Evolutionary conservation across 2,329 filamentous ascomycete species (phyloP), one percentile per base, ranked within the genome.

Genomic region (Aspergillus sp.): DNA sequence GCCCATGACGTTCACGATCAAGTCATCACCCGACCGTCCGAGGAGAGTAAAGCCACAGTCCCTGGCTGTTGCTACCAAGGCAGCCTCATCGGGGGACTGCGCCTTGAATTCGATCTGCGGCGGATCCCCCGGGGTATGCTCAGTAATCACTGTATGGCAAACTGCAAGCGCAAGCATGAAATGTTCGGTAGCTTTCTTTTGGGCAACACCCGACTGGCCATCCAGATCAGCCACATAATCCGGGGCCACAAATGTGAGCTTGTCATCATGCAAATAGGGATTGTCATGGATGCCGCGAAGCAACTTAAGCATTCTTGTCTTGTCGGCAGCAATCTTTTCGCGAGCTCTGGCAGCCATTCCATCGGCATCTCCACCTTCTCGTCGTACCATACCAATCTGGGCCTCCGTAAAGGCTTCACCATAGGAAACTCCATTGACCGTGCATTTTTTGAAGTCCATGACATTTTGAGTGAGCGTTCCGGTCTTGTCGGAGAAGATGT

Each of bases 361-460:
- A 58, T 93, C 92, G 3, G 92, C 87, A 65, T 97, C 86, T 47
- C 96, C 82, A 45, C 94, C 94, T 71, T 93, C 77, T 55, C 94
- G 84, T 72, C 93, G 91, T 68, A 95, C 91, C 89, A 99, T 94
- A 52, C 94, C 94, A 47, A 93, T 89, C 71, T 96, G 90, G 0
- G 94, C 94, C 72, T 99, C 94, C 0, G 95, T 99, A 66, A 96
- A 99, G 0, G 94, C 94, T 74, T 99, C 94, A 56, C 95, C 94
- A 61, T 99, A 99, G 0, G 92, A 86, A 54, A 94, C 83, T n/a
- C 93, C 93, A 65, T 97, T 97, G 73, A 99, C 87, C 0, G 92
- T 95, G 50, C 88, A 91, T 73, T 99, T 99, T 73, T 97, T 99
- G 82, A 97, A 99, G 71, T 99, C 95, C 94, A 95, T 95, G 49